Evolutionary conservation across 1,139 yeast genomes (phyloP).

Genomic region (Candida sanyaensis): DNA sequence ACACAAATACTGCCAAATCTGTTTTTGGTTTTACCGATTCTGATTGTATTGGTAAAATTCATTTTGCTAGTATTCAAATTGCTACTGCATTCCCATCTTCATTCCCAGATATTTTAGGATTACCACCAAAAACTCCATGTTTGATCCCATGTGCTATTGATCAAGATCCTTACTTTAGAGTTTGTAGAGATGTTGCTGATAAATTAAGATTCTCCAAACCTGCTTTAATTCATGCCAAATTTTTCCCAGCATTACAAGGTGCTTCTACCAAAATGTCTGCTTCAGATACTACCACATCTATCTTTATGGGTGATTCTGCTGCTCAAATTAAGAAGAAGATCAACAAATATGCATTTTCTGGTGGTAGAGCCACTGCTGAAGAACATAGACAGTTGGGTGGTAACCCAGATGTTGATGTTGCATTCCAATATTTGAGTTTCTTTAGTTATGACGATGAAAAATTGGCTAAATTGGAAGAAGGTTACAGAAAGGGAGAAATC

Average conservation of each 20-base stretch:
- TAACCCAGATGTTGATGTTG: conserved; percentile 92
- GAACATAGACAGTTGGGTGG: conserved; percentile 92
- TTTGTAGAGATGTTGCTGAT: conserved; percentile 96
- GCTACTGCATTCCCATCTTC: conserved; percentile 95
- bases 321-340: conserved; percentile 92
- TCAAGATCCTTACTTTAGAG: conserved; percentile 98
- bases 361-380: conserved; percentile 86
- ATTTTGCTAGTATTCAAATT: conserved; percentile 95
- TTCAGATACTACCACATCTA: conserved; percentile 73
- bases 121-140: conserved; percentile 87
- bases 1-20: conserved; percentile 93
- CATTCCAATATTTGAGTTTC: conserved; percentile 89
- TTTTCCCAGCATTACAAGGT: conserved; percentile 98
- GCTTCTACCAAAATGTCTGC: conserved; percentile 98
- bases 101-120: conserved; percentile 88
- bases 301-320: conserved; percentile 93
- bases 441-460: conserved; percentile 87
- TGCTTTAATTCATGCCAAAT: conserved; percentile 87
- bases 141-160: conserved; percentile 99
- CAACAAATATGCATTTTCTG: conserved; percentile 95
- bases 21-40: conserved; percentile 97
- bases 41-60: conserved; percentile 92
- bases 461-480: conserved; percentile 59
- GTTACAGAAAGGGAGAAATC: conserved; percentile 78
- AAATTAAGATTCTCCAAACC: conserved; percentile 91